These are phyloP conservation scores for Ustilago cynodontis DNA, from an alignment of 1,284 basidiomycete species.

Conservation along the genomic window DNA sequence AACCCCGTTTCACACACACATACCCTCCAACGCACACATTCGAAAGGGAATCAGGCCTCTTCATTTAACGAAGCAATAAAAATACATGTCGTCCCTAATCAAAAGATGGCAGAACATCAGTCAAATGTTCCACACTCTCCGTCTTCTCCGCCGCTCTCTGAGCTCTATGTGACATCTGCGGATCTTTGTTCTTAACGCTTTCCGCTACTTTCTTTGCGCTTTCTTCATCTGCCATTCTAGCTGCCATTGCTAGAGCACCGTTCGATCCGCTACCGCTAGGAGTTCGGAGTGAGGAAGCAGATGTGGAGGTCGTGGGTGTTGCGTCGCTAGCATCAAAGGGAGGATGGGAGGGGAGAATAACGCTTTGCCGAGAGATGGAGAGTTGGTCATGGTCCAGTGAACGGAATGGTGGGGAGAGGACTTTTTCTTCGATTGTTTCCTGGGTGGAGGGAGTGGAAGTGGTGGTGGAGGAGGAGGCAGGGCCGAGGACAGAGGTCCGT, in stretches of 20 bases:
- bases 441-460: neutral
- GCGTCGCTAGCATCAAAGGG: neutral
- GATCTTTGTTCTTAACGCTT: constrained; percentile 16
- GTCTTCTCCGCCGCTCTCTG: constrained; percentile 47
- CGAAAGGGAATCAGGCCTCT: too few species aligned
- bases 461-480: neutral
- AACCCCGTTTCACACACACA: neutral
- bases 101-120: constrained; percentile 41
- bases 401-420: constrained; percentile 49
- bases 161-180: constrained; percentile 32
- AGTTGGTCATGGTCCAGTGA: constrained; percentile 56
- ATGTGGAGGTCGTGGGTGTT: constrained; percentile 16
- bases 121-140: constrained; percentile 33
- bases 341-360: constrained; percentile 10
- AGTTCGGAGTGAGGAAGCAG: constrained; percentile 7
- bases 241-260: constrained; percentile 25
- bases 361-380: constrained; percentile 36
- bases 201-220: constrained; percentile 21
- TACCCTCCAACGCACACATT: neutral
- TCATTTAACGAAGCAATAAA: too few species aligned
- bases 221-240: constrained; percentile 25
- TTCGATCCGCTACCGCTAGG: constrained; percentile 10
- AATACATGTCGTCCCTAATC: constrained; percentile 26
- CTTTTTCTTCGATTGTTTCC: constrained; percentile 39
- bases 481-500: constrained; percentile 26